Evolutionary conservation across 805 yeast species (phyloP), one percentile per base, ranked within the genome.

Genomic region (Candida yuanshanica): DNA sequence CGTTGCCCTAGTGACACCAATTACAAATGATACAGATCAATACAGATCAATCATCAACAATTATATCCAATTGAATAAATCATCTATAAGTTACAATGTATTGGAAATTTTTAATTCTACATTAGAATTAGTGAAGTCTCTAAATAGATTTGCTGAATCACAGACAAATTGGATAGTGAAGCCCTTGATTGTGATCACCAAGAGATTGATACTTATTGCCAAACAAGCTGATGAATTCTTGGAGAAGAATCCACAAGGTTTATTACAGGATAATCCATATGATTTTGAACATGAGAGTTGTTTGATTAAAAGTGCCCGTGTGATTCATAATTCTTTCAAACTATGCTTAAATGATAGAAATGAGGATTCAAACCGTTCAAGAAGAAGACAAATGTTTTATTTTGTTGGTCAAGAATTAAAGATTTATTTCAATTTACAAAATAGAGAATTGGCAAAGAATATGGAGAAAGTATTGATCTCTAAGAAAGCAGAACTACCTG

Each of bases 261-360:
- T 37, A 31, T 22, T n/a, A 8, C 35, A 25, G 1, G 24, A 39
- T 22, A 44, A 20, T 35, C 43, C 41, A 18, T 53, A 53, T 16
- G 58, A 56, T 29, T 45, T 53, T 35, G 63, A 62, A 33, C 47
- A 47, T 7, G 64, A 62, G 39, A 35, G 42, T 12, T 74, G 44
- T 34, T 55, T 72, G 31, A 84, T 79, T 42, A 68, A 66, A 35
- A 72, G 85, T 33, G 81, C 86, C 0, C 66, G 79, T 45, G 70
- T 81, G 3, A 69, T 88, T 41, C 88, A 87, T 59, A 72, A 78
- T 45, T 75, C 90, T 7, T 83, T 87, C 63, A 85, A 83, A 43
- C 56, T 83, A 4, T 85, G 95, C 47, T 66, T 89, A 34, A 85
- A 84, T 47, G 96, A 89, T 60, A 72, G 90, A 43, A 79, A 78